phyloP scores from a whole-genome alignment of 2,329 filamentous ascomycete species.

The Leptographium galeiforme region DNA sequence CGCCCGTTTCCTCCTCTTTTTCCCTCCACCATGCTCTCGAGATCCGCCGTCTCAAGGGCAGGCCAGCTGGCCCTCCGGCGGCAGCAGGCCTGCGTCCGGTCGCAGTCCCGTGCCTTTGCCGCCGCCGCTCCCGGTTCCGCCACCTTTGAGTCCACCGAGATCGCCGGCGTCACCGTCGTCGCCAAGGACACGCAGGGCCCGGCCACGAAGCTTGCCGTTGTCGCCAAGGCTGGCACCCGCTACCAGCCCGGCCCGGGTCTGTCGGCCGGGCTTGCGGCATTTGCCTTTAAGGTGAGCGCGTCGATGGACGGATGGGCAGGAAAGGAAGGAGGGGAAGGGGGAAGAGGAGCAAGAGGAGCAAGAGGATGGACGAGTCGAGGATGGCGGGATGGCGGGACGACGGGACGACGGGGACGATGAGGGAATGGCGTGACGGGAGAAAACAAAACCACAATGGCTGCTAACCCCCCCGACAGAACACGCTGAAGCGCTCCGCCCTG shows the following conservation, averaged over 20 bases:
- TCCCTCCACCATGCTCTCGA: slow-evolving; percentile 37
- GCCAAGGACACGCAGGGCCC: slow-evolving; percentile 79
- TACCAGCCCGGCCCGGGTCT: slow-evolving; percentile 85
- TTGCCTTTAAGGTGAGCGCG: slow-evolving; percentile 79
- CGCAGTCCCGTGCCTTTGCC: slow-evolving; percentile 37
- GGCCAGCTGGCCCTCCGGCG: slow-evolving; percentile 44
- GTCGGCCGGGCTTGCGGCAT: slow-evolving; percentile 81
- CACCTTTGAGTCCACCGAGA: slow-evolving; percentile 77
- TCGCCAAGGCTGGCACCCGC: slow-evolving; percentile 87
- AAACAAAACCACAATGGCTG: too few relatives aligned
- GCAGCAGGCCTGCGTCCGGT: slow-evolving; percentile 39
- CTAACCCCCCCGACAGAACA: slow-evolving; percentile 45
- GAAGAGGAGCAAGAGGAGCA: neutral
- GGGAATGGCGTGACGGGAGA: too few relatives aligned
- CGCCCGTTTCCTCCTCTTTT: slow-evolving; percentile 31
- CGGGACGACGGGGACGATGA: neutral
- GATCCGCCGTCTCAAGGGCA: slow-evolving; percentile 45
- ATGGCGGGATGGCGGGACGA: neutral
- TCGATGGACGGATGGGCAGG: neutral
- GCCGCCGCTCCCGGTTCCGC: slow-evolving; percentile 49
- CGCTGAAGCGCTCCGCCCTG: slow-evolving; percentile 73
- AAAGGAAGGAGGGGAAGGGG: too few relatives aligned
- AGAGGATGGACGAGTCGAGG: slow-evolving; percentile 3
- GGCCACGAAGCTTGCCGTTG: slow-evolving; percentile 79
- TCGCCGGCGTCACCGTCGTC: slow-evolving; percentile 81